phyloP scores from a whole-genome alignment of 2,329 filamentous ascomycete species.

The Colletotrichum sublineola region DNA sequence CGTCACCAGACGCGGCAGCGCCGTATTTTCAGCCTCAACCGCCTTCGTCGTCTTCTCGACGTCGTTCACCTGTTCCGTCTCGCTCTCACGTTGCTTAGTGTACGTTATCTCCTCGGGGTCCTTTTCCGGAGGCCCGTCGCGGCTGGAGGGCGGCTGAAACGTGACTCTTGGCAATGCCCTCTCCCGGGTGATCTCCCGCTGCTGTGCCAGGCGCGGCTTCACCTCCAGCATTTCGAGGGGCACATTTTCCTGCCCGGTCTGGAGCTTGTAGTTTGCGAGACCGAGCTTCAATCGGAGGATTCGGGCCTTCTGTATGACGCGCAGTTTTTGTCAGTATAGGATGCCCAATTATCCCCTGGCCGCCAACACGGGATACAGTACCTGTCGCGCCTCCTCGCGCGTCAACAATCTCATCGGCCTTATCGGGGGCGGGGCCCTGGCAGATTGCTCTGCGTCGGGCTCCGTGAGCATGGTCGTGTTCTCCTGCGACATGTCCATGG shows the following conservation, averaged over 20 bases:
- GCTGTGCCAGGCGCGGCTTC: constrained; percentile 47
- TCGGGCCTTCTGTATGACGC: constrained; percentile 67
- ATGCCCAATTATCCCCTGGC: neutral
- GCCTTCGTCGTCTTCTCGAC: constrained; percentile 37
- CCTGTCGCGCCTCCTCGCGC: constrained; percentile 67
- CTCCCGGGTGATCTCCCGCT: constrained; percentile 39
- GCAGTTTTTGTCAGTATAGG: constrained; percentile 20
- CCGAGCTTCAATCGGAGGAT: constrained; percentile 76
- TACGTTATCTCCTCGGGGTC: constrained; percentile 41
- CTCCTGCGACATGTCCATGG: constrained; percentile 60
- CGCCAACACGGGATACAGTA: constrained; percentile 46
- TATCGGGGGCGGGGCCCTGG: constrained; percentile 41
- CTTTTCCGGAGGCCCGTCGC: constrained; percentile 35
- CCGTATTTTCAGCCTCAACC: constrained; percentile 41
- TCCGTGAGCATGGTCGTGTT: constrained; percentile 63
- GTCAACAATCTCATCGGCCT: constrained; percentile 53
- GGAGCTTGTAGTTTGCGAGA: constrained; percentile 81
- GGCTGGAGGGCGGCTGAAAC: constrained; percentile 44
- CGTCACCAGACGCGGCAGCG: constrained; percentile 40
- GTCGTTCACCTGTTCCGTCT: constrained; percentile 14
- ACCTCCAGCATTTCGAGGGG: constrained; percentile 72
- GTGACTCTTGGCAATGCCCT: constrained; percentile 40
- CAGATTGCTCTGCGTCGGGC: constrained; percentile 53
- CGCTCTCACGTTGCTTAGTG: neutral
- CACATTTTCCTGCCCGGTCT: constrained; percentile 77